These are phyloP conservation scores for Lagerstroemia speciosa DNA, from an alignment of 345 rosid species.

Conservation along the genomic window DNA sequence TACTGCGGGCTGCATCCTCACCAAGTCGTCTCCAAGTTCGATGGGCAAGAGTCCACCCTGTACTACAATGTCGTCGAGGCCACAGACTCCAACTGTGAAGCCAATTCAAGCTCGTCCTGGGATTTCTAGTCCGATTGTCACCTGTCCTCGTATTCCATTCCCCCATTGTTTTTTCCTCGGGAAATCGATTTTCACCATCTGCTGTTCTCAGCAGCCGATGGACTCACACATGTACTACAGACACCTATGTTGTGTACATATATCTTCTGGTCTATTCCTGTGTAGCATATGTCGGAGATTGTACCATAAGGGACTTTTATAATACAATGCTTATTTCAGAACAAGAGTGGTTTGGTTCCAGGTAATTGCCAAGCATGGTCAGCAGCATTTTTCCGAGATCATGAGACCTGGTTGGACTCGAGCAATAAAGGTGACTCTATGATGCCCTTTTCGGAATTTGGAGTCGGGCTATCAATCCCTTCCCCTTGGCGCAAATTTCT, in stretches of 20 bases:
- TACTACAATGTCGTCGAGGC: constrained; percentile 61
- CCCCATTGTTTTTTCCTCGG: neutral
- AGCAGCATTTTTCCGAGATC: no score
- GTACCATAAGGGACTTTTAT: neutral
- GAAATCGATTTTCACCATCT: neutral
- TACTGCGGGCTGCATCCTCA: constrained; percentile 77
- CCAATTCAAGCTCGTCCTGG: constrained; percentile 17
- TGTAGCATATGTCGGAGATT: neutral
- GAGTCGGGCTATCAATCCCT: no score
- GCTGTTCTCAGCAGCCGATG: neutral
- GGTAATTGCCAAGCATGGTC: no score
- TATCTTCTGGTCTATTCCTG: neutral
- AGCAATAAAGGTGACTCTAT: no score
- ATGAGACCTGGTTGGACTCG: no score
- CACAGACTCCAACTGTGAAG: constrained; percentile 26
- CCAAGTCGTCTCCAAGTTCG: constrained; percentile 64
- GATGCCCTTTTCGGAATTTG: no score
- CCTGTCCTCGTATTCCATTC: neutral
- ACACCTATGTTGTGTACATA: neutral
- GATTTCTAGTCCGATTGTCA: neutral
- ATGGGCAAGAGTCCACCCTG: constrained; percentile 60
- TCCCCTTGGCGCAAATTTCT: no score
- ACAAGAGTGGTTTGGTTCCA: neutral
- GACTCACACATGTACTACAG: neutral
- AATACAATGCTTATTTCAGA: neutral